Conservation (phyloP, 1,139 yeast species). For the Magnusiomyces magnusii region DNA sequence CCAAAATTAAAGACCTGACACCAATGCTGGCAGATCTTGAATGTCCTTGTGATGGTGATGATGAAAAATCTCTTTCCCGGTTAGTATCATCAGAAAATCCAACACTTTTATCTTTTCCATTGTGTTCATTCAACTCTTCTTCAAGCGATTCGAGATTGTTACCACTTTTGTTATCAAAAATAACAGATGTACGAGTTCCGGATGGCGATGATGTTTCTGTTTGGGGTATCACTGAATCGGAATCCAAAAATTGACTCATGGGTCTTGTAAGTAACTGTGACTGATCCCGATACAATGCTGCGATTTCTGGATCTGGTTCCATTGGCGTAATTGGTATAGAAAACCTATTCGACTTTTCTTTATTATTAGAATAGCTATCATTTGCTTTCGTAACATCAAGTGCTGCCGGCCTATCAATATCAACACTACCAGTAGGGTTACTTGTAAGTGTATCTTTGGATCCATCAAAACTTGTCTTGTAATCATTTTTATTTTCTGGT, state of each 20-base stretch:
- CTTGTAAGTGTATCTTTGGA: neutral
- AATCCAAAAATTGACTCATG: slow-evolving; percentile 21
- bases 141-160: neutral
- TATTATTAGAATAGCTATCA: neutral
- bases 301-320: slow-evolving; percentile 24
- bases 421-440: no score
- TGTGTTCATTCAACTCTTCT: neutral
- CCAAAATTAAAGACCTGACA: neutral
- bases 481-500: neutral
- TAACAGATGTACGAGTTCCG: neutral
- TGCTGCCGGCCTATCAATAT: neutral
- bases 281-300: slow-evolving; percentile 31
- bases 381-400: neutral
- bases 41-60: neutral
- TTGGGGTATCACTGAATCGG: neutral
- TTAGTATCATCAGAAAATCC: neutral
- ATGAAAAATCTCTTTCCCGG: neutral
- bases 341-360: neutral
- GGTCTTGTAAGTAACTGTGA: slow-evolving; percentile 28
- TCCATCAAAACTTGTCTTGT: neutral
- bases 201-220: slow-evolving; percentile 1
- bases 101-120: neutral
- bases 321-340: slow-evolving; percentile 9
- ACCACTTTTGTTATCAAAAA: neutral
- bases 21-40: neutral